Conservation (phyloP, 768 basidiomycete species). For the Boletus coccyginus region DNA sequence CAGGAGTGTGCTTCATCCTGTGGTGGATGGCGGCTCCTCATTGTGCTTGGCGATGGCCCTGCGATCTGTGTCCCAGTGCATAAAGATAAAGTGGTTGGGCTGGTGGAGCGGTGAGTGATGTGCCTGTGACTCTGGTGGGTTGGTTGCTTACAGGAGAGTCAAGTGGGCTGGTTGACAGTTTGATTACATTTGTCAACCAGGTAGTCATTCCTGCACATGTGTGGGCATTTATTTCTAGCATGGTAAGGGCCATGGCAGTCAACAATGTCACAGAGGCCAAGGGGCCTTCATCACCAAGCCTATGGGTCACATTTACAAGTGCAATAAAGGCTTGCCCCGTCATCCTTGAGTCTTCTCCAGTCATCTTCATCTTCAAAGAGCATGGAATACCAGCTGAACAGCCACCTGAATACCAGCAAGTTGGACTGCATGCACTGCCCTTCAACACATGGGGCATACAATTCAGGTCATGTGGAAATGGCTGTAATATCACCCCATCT, state of each 20-base stretch:
- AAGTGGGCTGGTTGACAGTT: too few relatives aligned
- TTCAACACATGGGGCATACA: background rate
- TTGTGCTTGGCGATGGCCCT: background rate
- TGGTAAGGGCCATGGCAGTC: background rate
- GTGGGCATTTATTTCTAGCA: too few relatives aligned
- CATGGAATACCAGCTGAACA: too few relatives aligned
- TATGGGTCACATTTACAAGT: background rate
- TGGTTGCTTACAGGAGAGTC: too few relatives aligned
- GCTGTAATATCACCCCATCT: background rate
- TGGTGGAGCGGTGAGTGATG: background rate
- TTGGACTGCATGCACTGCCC: too few relatives aligned
- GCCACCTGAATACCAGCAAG: background rate
- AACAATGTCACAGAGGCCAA: too few relatives aligned
- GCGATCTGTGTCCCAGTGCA: background rate
- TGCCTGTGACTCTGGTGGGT: background rate
- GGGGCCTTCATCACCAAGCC: too few relatives aligned
- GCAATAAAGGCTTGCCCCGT: background rate
- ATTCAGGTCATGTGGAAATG: background rate
- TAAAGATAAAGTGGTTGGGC: background rate
- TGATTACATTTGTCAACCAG: background rate
- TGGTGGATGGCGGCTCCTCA: background rate
- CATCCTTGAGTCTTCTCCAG: background rate
- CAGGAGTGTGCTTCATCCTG: background rate
- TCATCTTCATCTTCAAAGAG: background rate
- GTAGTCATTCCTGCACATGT: accelerated